These are phyloP conservation scores for Metschnikowia arizonensis DNA, from an alignment of 805 yeast species.

Conservation along the genomic window DNA sequence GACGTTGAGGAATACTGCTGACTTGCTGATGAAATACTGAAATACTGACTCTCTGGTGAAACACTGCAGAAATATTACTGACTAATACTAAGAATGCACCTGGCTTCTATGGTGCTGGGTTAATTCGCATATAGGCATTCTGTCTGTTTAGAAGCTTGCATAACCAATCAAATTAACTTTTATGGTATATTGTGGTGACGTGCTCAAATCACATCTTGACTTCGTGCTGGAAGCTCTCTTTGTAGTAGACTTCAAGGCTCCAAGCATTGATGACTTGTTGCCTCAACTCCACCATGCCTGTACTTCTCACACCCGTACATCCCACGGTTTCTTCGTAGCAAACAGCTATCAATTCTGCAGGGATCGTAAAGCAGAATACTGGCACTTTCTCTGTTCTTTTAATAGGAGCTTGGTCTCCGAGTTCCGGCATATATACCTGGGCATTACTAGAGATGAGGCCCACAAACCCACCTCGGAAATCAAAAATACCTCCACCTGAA, in stretches of 20 bases:
- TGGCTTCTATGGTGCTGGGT: no score
- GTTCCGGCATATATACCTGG: conserved; percentile 25
- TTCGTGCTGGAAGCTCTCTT: conserved; percentile 17
- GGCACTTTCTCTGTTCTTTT: conserved; percentile 27
- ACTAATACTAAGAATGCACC: no score
- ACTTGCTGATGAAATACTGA: no score
- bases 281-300: conserved; percentile 9
- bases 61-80: no score
- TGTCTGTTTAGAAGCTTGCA: no score
- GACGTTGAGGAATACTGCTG: no score
- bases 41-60: no score
- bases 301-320: neutral
- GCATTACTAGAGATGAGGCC: conserved; percentile 47
- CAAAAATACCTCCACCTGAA: conserved; percentile 45
- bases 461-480: conserved; percentile 21
- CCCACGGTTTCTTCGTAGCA: conserved; percentile 18
- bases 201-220: neutral
- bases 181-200: no score
- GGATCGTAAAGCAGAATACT: conserved; percentile 30
- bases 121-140: no score
- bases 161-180: no score
- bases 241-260: conserved; percentile 22
- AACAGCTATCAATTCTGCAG: conserved; percentile 28
- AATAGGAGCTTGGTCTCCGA: neutral
- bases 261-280: conserved; percentile 20